Base-by-base conservation (phyloP, 129 eudicot genomes). In the Tanacetum coccineum region DNA sequence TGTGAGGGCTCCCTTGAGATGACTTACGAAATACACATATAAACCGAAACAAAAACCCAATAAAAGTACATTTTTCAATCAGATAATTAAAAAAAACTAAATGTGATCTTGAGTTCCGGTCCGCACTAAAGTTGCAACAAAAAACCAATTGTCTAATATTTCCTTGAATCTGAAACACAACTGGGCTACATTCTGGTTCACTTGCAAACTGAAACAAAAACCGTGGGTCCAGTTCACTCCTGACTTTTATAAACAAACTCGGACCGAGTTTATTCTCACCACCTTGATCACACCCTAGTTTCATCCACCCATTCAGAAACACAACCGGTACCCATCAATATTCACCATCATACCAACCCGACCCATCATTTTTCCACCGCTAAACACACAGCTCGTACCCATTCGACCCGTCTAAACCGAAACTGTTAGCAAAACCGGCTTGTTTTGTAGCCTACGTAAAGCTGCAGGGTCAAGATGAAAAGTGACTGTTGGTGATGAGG, bases 71-170 rank as follows among this genome's bases (percentile, higher is more conserved):
- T n/a, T n/a, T n/a, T n/a, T n/a, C n/a, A n/a, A n/a, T n/a, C n/a
- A n/a, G n/a, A n/a, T n/a, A n/a, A 26, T n/a, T n/a, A 0, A 53
- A 87, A 70, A 42, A 83, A 4, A 54, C 94, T 81, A 59, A 92
- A 95, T 96, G 85, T 20, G 98, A 85, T 79, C 98, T 74, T 17
- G 87, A 70, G 76, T 80, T 92, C 76, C 95, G 83, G 71, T 88
- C 91, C 47, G 96, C 91, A 64, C 84, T 88, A 59, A 92, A 92
- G 74, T 92, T 92, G 78, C 98, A 92, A 66, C 96, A 87, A 59
- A 92, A 92, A 76, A 92, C 95, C 79, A 96, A 96, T 68, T 92
- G 98, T 25, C 96, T n/a, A n/a, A n/a, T n/a, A n/a, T n/a, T n/a
- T n/a, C n/a, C n/a, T n/a, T n/a, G n/a, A n/a, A n/a, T n/a, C n/a